phyloP scores from a whole-genome alignment of 805 yeast species.

The Myxozyma melibiosi region DNA sequence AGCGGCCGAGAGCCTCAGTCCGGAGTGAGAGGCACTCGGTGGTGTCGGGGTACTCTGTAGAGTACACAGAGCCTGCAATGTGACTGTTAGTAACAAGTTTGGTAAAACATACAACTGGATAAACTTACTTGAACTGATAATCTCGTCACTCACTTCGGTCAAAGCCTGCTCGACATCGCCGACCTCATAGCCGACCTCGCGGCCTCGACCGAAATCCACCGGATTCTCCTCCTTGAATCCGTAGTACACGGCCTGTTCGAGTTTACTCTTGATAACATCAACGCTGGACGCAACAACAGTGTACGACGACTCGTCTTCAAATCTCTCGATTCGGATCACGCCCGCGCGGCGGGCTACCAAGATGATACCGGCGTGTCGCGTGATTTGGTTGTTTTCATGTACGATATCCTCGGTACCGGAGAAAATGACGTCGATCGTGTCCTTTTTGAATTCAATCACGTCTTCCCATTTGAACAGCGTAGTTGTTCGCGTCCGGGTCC shows the following conservation, averaged over 20 bases:
- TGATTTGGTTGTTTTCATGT: constrained; percentile 35
- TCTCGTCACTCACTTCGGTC: constrained; percentile 53
- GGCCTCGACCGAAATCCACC: constrained; percentile 50
- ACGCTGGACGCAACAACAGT: constrained; percentile 17
- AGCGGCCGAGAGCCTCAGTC: constrained; percentile 47
- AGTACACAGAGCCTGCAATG: constrained; percentile 17
- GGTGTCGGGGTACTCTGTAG: constrained; percentile 19
- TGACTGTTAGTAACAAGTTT: background rate
- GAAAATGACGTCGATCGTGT: constrained; percentile 58
- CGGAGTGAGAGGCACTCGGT: constrained; percentile 49
- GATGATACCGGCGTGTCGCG: constrained; percentile 51
- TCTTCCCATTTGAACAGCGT: constrained; percentile 75
- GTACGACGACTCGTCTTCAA: constrained; percentile 32
- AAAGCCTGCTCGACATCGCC: constrained; percentile 57
- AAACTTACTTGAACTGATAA: constrained; percentile 50
- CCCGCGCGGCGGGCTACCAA: constrained; percentile 60
- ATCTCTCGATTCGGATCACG: constrained; percentile 60
- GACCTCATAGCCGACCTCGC: constrained; percentile 49
- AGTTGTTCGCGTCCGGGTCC: constrained; percentile 40
- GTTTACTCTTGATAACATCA: constrained; percentile 63
- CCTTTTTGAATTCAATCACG: constrained; percentile 55
- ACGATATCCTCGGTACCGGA: constrained; percentile 53
- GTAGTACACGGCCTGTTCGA: constrained; percentile 82
- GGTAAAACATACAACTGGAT: background rate
- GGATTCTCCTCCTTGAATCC: constrained; percentile 48